phyloP scores from a whole-genome alignment of 306 rosid genomes.

The Pterocarpus macrocarpus region DNA sequence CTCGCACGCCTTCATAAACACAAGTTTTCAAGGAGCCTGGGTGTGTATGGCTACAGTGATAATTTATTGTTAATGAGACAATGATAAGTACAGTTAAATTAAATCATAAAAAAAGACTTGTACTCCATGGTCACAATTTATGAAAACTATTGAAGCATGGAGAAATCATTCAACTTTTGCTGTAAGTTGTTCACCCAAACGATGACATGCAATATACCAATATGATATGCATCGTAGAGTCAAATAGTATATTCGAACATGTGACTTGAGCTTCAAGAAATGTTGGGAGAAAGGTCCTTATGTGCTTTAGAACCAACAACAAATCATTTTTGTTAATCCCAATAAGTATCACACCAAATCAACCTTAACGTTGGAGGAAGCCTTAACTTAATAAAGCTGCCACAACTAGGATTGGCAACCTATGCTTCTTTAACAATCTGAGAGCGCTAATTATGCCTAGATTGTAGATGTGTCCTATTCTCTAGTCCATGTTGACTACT shows the following conservation, averaged over 20 bases:
- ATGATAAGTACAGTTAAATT: constrained; percentile 39
- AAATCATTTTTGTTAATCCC: background rate
- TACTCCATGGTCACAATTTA: constrained; percentile 10
- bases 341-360: constrained; percentile 2
- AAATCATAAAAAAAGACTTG: constrained; percentile 23
- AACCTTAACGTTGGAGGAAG: too few relatives aligned
- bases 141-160: constrained; percentile 25
- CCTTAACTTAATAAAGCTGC: too few relatives aligned
- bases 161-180: constrained; percentile 1
- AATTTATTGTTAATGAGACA: constrained; percentile 52
- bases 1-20: constrained; percentile 87
- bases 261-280: background rate
- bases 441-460: too few relatives aligned
- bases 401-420: too few relatives aligned
- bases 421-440: too few relatives aligned
- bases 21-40: constrained; percentile 83
- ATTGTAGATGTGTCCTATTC: too few relatives aligned
- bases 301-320: background rate
- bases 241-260: background rate
- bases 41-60: constrained; percentile 73
- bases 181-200: background rate
- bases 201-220: constrained; percentile 23
- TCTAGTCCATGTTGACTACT: too few relatives aligned
- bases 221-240: background rate
- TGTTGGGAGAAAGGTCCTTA: background rate